These are phyloP conservation scores for Gorgonomyces haynaldii DNA, from an alignment of 192 early-diverging fungal genomes.

Conservation along the genomic window DNA sequence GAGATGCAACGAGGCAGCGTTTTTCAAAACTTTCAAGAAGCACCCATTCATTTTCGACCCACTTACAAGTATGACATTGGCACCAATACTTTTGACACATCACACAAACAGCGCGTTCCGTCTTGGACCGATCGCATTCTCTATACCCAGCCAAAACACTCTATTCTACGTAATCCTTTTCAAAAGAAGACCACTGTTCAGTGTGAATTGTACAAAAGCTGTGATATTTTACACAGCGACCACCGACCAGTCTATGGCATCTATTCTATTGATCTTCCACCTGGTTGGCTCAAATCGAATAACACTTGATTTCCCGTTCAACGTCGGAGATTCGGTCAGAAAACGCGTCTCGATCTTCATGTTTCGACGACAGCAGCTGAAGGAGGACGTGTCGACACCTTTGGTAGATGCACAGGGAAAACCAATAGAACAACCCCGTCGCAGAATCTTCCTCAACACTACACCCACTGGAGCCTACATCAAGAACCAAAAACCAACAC, in stretches of 20 bases:
- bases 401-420: too few relatives aligned
- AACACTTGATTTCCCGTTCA: too few relatives aligned
- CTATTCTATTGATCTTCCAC: not conserved
- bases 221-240: not conserved
- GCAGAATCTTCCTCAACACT: too few relatives aligned
- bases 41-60: not conserved
- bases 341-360: too few relatives aligned
- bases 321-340: too few relatives aligned
- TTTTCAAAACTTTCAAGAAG: constrained; percentile 74
- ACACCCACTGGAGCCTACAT: too few relatives aligned
- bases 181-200: not conserved
- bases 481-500: not conserved
- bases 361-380: too few relatives aligned
- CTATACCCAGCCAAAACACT: constrained; percentile 12
- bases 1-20: constrained; percentile 45
- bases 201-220: not conserved
- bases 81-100: constrained; percentile 65
- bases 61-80: constrained; percentile 72
- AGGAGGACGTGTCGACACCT: too few relatives aligned
- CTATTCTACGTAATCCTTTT: not conserved
- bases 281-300: too few relatives aligned
- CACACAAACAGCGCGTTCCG: constrained; percentile 70
- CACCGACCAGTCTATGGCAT: constrained; percentile 6
- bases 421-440: too few relatives aligned
- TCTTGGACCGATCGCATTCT: constrained; percentile 92